Conservation (phyloP, 83 land plant species). For the Picea engelmannii region DNA sequence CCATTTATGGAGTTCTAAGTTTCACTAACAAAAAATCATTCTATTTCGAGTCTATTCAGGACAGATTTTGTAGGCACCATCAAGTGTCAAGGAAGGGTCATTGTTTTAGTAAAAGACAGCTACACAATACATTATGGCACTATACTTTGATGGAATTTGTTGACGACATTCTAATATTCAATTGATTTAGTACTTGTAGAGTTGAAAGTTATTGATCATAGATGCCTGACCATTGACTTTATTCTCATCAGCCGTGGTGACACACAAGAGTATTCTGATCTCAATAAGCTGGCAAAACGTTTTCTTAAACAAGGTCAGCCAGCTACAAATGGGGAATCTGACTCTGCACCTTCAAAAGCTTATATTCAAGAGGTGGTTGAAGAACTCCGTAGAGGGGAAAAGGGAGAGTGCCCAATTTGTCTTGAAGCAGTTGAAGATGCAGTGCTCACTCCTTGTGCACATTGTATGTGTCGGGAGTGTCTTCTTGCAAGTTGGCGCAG, state of each 20-base stretch:
- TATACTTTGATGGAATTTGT: neutral
- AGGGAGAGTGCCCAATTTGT: conserved; percentile 91
- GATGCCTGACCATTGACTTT: conserved; percentile 3
- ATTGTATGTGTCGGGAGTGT: conserved; percentile 89
- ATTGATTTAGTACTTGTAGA: neutral
- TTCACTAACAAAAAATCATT: too few relatives aligned
- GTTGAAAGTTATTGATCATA: neutral
- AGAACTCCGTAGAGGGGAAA: conserved; percentile 80
- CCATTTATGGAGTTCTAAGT: too few relatives aligned
- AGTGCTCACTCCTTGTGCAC: conserved; percentile 85
- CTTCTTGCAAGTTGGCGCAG: conserved; percentile 74
- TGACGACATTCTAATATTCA: neutral
- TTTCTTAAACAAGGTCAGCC: conserved; percentile 62
- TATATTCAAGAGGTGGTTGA: conserved; percentile 87
- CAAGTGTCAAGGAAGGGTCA: neutral
- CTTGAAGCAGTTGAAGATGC: conserved; percentile 95
- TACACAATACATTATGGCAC: neutral
- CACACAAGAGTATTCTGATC: conserved; percentile 78
- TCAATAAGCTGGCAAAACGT: conserved; percentile 84
- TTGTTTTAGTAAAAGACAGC: neutral
- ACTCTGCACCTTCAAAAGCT: conserved; percentile 63
- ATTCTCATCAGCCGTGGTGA: conserved; percentile 75
- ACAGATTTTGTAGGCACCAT: neutral
- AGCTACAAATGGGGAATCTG: conserved; percentile 37
- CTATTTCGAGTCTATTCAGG: neutral